Base-by-base conservation (phyloP, 2,329 filamentous ascomycete species). In the Calcarisporium arbuscula region DNA sequence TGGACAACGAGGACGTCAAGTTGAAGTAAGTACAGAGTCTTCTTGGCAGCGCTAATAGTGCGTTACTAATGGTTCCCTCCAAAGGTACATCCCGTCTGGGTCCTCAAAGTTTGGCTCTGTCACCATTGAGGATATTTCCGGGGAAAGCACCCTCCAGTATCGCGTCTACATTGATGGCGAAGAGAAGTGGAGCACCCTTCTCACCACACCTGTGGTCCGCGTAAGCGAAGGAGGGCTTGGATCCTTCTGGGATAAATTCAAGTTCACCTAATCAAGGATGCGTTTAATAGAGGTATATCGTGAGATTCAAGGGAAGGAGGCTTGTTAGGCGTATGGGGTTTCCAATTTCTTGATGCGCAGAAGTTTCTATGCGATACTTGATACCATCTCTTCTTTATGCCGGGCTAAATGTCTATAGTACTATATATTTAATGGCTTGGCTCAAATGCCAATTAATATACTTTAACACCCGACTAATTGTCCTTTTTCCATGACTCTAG, bases 31-130 rank as follows among this genome's bases (percentile, higher is more conserved):
- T 74, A 14, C n/a, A 17, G 7, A 19, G 10, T 14, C 15, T 8
- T 10, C 12, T 10, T 19, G 28, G 25, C 9, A 8, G 19, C 16
- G 20, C 43, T 48, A 14, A 49, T 34, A n/a, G n/a, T n/a, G n/a
- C n/a, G n/a, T n/a, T n/a, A n/a, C n/a, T n/a, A n/a, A n/a, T n/a
- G n/a, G 10, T 11, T 4, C 8, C 2, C 10, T 14, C 5, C 17
- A 3, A 8, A 83, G 79, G 48, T 88, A 92, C 48, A 74, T 90
- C 29, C 83, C 90, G 8, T 76, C 82, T 39, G 90, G 90, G 2
- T 89, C 87, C 51, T 88, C 81, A 42, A 96, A 96, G 57, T 90
- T 95, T 58, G 85, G 90, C 3, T 50, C 59, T 3, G 61, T 63
- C 35, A 85, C 86, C 16, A 88, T 98, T 42, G 78, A 81, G 40